Evolutionary conservation across 192 early-diverging fungal genomes (phyloP).

Genomic region (Coemansia sp.): DNA sequence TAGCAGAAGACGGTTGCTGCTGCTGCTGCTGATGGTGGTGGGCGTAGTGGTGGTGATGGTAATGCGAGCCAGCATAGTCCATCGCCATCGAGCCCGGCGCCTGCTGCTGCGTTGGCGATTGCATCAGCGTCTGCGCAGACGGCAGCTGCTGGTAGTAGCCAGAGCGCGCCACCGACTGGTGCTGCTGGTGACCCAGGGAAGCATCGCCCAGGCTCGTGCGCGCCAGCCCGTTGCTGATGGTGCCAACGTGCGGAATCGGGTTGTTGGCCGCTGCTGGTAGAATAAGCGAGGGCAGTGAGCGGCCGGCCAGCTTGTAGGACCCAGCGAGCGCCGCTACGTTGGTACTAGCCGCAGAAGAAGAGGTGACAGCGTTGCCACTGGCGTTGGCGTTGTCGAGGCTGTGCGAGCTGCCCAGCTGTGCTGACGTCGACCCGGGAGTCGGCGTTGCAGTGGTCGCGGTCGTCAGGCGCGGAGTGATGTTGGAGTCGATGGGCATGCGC

Average conservation of each 20-base stretch:
- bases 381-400: conserved; percentile 24
- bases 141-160: conserved; percentile 38
- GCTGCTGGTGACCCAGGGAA: conserved; percentile 15
- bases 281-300: conserved; percentile 41
- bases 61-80: conserved; percentile 5
- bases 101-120: conserved; percentile 21
- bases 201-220: conserved; percentile 24
- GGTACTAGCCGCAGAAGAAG: not conserved
- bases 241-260: not conserved
- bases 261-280: not conserved
- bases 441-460: conserved; percentile 47
- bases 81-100: conserved; percentile 7
- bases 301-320: conserved; percentile 31
- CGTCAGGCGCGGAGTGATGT: conserved; percentile 42
- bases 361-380: conserved; percentile 7
- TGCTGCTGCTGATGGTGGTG: not conserved
- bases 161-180: conserved; percentile 16
- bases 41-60: conserved; percentile 3
- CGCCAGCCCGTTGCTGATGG: conserved; percentile 21
- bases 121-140: conserved; percentile 43
- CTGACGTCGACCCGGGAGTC: conserved; percentile 36
- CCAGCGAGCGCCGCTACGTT: conserved; percentile 3
- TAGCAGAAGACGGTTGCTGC: conserved; percentile 2
- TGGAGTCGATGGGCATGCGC: conserved; percentile 33
- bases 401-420: conserved; percentile 31